phyloP scores from a whole-genome alignment of 2,329 filamentous ascomycete genomes.

The Ophiostoma pallidulum region DNA sequence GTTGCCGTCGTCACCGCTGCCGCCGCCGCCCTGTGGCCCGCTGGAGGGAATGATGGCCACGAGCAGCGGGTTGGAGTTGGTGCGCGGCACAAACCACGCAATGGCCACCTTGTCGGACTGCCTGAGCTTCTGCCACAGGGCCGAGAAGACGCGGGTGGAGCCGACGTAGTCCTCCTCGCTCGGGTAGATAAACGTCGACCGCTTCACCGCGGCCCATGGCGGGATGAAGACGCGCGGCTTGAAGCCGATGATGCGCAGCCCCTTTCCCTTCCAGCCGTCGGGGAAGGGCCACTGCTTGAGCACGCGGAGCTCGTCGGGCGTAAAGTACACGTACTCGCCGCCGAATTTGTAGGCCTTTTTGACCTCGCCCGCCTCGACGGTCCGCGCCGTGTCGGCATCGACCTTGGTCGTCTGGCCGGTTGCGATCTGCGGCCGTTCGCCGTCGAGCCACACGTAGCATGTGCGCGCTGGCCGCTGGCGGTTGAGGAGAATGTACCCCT shows the following conservation, averaged over 20 bases:
- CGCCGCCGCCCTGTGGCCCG: conserved; percentile 40
- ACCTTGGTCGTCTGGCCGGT: conserved; percentile 63
- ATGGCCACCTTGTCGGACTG: conserved; percentile 72
- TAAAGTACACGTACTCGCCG: conserved; percentile 79
- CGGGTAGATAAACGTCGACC: conserved; percentile 87
- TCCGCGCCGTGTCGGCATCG: conserved; percentile 66
- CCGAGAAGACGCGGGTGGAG: conserved; percentile 85
- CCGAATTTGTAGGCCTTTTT: conserved; percentile 95
- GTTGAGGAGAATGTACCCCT: conserved; percentile 84
- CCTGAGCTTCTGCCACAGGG: conserved; percentile 78
- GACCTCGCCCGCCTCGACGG: conserved; percentile 71
- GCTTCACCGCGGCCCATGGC: conserved; percentile 75
- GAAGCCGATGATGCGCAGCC: conserved; percentile 88
- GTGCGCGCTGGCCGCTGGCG: conserved; percentile 71
- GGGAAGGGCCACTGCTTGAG: conserved; percentile 46
- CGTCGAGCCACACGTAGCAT: conserved; percentile 79
- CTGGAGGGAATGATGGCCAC: conserved; percentile 71
- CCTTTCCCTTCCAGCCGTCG: conserved; percentile 59
- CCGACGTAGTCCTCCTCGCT: conserved; percentile 84
- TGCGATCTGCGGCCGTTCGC: conserved; percentile 76
- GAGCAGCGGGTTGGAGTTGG: conserved; percentile 69
- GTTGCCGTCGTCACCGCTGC: background rate
- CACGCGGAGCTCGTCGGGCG: conserved; percentile 68
- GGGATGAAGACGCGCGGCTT: conserved; percentile 68
- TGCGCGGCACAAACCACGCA: conserved; percentile 80